Evolutionary conservation across 1,284 basidiomycete genomes (phyloP).

Genomic region (Trichosporon coremiiforme): DNA sequence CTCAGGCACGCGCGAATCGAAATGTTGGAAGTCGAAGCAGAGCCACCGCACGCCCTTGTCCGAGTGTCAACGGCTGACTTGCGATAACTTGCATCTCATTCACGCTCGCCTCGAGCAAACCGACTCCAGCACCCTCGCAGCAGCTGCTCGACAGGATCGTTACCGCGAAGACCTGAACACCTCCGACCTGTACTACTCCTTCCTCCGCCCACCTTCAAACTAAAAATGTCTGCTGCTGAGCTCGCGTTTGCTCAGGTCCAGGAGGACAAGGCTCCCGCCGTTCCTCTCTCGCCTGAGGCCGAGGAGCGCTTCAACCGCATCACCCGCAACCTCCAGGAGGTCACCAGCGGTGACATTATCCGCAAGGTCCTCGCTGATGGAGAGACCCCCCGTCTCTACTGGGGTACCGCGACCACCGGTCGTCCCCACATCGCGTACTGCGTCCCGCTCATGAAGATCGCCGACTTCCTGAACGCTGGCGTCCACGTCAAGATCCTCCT

Average conservation of each 20-base stretch:
- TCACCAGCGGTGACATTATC: constrained; percentile 81
- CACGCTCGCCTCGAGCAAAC: constrained; percentile 13
- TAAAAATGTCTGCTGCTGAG: constrained; percentile 26
- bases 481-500: constrained; percentile 87
- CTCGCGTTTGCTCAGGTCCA: constrained; percentile 36
- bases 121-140: constrained; percentile 2
- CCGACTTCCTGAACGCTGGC: constrained; percentile 90
- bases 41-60: background rate
- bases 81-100: background rate
- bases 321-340: constrained; percentile 82
- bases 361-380: constrained; percentile 80
- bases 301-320: constrained; percentile 80
- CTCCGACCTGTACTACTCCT: background rate
- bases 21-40: constrained; percentile 10
- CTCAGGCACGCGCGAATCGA: constrained; percentile 10
- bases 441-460: constrained; percentile 91
- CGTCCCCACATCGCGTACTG: constrained; percentile 97
- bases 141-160: constrained; percentile 2
- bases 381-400: constrained; percentile 77
- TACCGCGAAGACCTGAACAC: background rate
- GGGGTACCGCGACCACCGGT: constrained; percentile 92
- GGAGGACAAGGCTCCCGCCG: constrained; percentile 32
- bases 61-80: background rate
- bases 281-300: constrained; percentile 45
- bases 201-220: constrained; percentile 18